phyloP scores from a whole-genome alignment of 2,329 filamentous ascomycete species.

The Stachybotrys elegans region DNA sequence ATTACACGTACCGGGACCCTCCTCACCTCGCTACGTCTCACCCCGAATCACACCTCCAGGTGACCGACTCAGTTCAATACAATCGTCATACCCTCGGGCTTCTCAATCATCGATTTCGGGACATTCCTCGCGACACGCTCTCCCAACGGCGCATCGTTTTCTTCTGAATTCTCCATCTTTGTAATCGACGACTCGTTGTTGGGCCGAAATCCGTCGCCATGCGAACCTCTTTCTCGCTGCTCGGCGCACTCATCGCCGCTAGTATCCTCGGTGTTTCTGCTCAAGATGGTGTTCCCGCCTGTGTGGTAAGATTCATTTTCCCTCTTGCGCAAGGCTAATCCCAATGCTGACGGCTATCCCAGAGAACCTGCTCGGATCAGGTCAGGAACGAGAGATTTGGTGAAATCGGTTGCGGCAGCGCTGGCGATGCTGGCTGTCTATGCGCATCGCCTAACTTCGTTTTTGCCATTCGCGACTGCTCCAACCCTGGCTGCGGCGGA shows the following conservation, averaged over 20 bases:
- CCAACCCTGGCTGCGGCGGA: conserved; percentile 21
- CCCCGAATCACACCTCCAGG: no score
- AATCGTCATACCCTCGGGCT: no score
- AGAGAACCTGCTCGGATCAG: conserved; percentile 7
- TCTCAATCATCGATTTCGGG: no score
- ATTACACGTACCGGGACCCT: no score
- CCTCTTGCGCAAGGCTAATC: no score
- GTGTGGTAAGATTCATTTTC: conserved; percentile 28
- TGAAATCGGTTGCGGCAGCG: conserved; percentile 21
- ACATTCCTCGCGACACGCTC: no score
- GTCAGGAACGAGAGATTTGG: conserved; percentile 12
- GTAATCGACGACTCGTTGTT: background rate
- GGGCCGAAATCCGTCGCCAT: conserved; percentile 12
- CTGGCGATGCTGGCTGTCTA: conserved; percentile 30
- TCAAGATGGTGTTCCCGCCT: conserved; percentile 15
- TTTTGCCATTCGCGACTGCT: conserved; percentile 35
- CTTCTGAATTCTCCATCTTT: background rate
- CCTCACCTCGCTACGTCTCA: no score
- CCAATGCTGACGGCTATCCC: no score
- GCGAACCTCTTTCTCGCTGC: conserved; percentile 20
- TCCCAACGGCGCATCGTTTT: no score
- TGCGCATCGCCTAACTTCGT: conserved; percentile 30
- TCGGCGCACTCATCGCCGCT: conserved; percentile 23
- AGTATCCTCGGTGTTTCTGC: conserved; percentile 18
- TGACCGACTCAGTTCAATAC: no score